A percentile compares a stretch with the other conserved stretches of the same genome.
Conservation (phyloP, 495 filamentous ascomycete species). For the Penicillium atrosanguineum region DNA sequence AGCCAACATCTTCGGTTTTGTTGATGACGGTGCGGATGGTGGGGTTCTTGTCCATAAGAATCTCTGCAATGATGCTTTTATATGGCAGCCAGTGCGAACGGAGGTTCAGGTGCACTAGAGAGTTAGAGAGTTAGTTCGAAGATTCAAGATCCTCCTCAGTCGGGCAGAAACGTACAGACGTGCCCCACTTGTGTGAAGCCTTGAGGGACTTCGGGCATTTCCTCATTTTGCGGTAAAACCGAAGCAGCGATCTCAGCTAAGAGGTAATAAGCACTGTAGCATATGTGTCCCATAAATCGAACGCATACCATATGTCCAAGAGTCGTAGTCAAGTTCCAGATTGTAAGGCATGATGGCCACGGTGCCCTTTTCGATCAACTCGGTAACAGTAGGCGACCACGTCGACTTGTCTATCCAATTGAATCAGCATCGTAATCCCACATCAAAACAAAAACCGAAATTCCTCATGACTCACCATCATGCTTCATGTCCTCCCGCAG, state of each 20-base stretch:
- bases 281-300: neutral
- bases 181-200: constrained; percentile 88
- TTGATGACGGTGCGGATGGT: constrained; percentile 87
- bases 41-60: constrained; percentile 85
- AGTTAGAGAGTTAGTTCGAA: constrained; percentile 23
- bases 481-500: constrained; percentile 65
- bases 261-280: neutral
- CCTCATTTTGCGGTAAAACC: constrained; percentile 63
- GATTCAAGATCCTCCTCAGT: neutral
- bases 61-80: constrained; percentile 76
- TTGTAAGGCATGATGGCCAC: constrained; percentile 70
- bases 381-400: constrained; percentile 66
- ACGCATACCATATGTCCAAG: constrained; percentile 75
- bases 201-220: constrained; percentile 73
- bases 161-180: constrained; percentile 56
- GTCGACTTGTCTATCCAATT: constrained; percentile 61
- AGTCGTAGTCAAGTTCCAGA: constrained; percentile 73
- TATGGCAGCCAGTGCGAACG: constrained; percentile 75
- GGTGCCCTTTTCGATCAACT: constrained; percentile 63
- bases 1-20: constrained; percentile 85
- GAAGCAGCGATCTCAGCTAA: constrained; percentile 77
- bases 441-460: constrained; percentile 38
- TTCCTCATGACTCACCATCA: constrained; percentile 52
- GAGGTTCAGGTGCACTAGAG: constrained; percentile 81
- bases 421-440: constrained; percentile 15